These are phyloP conservation scores for Evernia prunastri DNA, from an alignment of 495 filamentous ascomycete genomes.

Conservation along the genomic window DNA sequence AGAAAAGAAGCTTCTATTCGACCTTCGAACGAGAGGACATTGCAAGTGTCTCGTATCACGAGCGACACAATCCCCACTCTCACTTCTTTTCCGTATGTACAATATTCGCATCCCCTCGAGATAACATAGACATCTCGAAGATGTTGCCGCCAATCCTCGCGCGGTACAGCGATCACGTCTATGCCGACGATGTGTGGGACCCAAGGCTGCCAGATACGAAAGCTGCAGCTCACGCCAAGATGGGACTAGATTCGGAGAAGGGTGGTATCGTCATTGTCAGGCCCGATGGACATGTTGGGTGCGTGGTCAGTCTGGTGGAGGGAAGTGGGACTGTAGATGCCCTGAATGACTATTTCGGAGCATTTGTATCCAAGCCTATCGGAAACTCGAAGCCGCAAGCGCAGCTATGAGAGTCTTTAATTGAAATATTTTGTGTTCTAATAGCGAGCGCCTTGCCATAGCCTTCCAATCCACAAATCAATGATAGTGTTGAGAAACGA, in stretches of 20 bases:
- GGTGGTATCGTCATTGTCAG: slow-evolving; percentile 77
- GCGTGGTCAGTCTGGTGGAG: slow-evolving; percentile 63
- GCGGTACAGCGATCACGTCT: slow-evolving; percentile 75
- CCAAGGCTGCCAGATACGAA: slow-evolving; percentile 57
- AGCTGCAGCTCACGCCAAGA: slow-evolving; percentile 77
- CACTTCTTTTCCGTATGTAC: slow-evolving; percentile 71
- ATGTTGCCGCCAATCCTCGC: slow-evolving; percentile 61
- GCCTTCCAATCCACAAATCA: background rate
- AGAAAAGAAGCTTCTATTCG: slow-evolving; percentile 62
- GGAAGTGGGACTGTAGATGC: slow-evolving; percentile 74
- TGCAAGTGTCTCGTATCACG: slow-evolving; percentile 63
- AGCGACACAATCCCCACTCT: slow-evolving; percentile 76
- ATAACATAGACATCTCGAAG: slow-evolving; percentile 56
- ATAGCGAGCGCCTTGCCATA: background rate
- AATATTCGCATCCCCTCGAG: slow-evolving; percentile 59
- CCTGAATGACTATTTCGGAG: slow-evolving; percentile 72
- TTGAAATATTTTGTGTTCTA: background rate
- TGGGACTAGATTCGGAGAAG: slow-evolving; percentile 65
- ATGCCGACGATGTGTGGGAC: slow-evolving; percentile 80
- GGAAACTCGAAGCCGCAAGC: slow-evolving; percentile 3
- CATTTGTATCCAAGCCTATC: slow-evolving; percentile 41
- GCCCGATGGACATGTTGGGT: slow-evolving; percentile 80
- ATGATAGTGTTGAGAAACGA: background rate
- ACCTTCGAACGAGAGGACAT: slow-evolving; percentile 54
- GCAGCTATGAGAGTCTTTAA: slow-evolving; percentile 4